Percentiles rank a stretch among this genome's conserved stretches.
phyloP scores from a whole-genome alignment of 1,284 basidiomycete species.

The Ustilago bromivora region DNA sequence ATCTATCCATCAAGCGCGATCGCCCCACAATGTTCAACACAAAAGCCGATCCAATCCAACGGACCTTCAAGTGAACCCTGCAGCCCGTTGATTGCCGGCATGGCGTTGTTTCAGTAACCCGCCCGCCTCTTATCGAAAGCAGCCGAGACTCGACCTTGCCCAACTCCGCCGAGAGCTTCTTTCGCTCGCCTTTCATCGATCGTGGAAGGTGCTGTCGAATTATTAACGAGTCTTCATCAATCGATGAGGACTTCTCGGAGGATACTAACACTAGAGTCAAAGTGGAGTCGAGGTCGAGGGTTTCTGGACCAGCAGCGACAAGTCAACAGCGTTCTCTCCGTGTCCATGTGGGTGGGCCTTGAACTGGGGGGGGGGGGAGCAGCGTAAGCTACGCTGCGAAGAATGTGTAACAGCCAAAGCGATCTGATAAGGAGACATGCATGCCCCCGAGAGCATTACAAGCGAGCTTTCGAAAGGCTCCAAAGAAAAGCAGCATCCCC shows the following conservation, averaged over 20 bases:
- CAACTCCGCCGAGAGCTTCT: too few species aligned
- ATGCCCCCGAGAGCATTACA: neutral
- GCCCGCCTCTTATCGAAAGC: neutral
- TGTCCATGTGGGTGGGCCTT: neutral
- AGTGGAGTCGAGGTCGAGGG: neutral
- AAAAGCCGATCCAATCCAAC: neutral
- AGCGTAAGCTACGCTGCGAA: neutral
- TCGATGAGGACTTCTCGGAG: neutral
- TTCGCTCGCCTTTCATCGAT: too few species aligned
- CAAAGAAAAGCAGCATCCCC: neutral
- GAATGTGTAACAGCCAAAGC: neutral
- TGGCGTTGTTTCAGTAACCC: neutral
- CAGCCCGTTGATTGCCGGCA: neutral
- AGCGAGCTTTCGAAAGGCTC: neutral
- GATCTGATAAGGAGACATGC: slow-evolving; percentile 4
- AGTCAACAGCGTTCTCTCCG: neutral
- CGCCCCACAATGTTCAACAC: too few species aligned
- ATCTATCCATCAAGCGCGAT: too few species aligned
- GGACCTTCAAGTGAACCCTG: neutral
- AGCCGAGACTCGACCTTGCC: neutral
- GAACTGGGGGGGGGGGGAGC: neutral
- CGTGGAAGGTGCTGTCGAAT: neutral
- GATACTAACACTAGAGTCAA: neutral
- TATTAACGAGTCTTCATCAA: neutral
- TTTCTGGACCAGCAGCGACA: neutral